Conservation (phyloP, 495 filamentous ascomycete genomes). For the Lasiosphaeriaceae sp. region DNA sequence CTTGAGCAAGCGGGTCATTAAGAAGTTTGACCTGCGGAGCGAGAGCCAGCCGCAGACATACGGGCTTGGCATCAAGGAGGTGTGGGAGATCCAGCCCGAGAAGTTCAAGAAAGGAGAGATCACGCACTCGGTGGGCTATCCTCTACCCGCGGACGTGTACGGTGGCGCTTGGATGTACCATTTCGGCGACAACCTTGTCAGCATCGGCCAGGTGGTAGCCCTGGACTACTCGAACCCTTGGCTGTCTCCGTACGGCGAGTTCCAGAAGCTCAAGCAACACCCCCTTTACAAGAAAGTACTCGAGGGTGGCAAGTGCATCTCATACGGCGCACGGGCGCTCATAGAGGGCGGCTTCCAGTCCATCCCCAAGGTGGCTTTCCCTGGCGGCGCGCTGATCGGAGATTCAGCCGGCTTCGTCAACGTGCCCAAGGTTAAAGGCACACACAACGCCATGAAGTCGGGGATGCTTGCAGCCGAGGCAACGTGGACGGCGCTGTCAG, state of each 20-base stretch:
- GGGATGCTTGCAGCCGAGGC: conserved; percentile 97
- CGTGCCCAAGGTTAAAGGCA: conserved; percentile 97
- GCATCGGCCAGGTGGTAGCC: conserved; percentile 87
- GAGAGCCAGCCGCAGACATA: conserved; percentile 94
- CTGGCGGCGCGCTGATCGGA: conserved; percentile 91
- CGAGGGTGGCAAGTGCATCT: conserved; percentile 94
- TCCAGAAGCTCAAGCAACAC: conserved; percentile 98
- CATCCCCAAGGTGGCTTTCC: conserved; percentile 94
- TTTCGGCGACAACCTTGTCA: conserved; percentile 96
- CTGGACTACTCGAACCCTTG: conserved; percentile 97
- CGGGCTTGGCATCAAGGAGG: conserved; percentile 89
- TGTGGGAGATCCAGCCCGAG: conserved; percentile 93
- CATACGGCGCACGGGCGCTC: conserved; percentile 88
- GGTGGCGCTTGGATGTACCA: conserved; percentile 99
- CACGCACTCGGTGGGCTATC: conserved; percentile 90
- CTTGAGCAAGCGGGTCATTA: conserved; percentile 90
- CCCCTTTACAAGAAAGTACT: conserved; percentile 77
- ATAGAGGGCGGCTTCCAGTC: conserved; percentile 97
- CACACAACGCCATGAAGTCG: conserved; percentile 94
- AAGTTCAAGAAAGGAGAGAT: conserved; percentile 88
- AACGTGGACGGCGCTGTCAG: conserved; percentile 68
- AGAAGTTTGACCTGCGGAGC: conserved; percentile 87
- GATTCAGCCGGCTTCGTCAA: conserved; percentile 97
- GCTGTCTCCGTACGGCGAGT: conserved; percentile 92
- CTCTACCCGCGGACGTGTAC: conserved; percentile 83